These are phyloP conservation scores for Pseudopyricularia javanii DNA, from an alignment of 2,329 filamentous ascomycete species.

Conservation along the genomic window DNA sequence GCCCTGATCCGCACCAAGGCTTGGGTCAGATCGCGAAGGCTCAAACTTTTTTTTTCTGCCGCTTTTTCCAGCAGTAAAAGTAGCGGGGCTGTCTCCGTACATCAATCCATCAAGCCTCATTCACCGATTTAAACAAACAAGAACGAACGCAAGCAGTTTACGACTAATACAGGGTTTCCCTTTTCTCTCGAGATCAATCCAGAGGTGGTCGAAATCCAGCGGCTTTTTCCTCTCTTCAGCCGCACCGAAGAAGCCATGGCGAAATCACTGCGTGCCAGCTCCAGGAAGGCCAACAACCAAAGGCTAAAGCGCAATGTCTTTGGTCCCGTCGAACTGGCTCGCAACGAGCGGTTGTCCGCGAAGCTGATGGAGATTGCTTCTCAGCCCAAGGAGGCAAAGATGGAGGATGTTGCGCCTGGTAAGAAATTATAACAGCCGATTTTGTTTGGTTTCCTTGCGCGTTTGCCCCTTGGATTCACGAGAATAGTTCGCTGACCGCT, in stretches of 20 bases:
- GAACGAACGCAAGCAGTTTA: background rate
- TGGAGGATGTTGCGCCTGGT: conserved; percentile 9
- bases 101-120: background rate
- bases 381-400: conserved; percentile 49
- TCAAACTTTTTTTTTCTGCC: background rate
- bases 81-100: background rate
- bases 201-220: background rate
- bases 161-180: background rate
- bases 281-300: conserved; percentile 71
- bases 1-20: background rate
- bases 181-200: background rate
- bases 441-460: background rate
- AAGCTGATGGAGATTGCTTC: conserved; percentile 73
- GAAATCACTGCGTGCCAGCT: conserved; percentile 70
- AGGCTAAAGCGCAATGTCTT: conserved; percentile 73
- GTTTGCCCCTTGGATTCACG: background rate
- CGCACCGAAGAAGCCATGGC: conserved; percentile 48
- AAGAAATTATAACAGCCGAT: background rate
- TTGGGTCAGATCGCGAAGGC: background rate
- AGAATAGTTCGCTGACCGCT: background rate
- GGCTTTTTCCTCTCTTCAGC: background rate
- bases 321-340: conserved; percentile 66
- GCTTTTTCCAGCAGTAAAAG: background rate
- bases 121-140: background rate
- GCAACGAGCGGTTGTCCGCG: conserved; percentile 71